Evolutionary conservation across 331 rosid genomes (phyloP).

Genomic region (Arachis monticola): DNA sequence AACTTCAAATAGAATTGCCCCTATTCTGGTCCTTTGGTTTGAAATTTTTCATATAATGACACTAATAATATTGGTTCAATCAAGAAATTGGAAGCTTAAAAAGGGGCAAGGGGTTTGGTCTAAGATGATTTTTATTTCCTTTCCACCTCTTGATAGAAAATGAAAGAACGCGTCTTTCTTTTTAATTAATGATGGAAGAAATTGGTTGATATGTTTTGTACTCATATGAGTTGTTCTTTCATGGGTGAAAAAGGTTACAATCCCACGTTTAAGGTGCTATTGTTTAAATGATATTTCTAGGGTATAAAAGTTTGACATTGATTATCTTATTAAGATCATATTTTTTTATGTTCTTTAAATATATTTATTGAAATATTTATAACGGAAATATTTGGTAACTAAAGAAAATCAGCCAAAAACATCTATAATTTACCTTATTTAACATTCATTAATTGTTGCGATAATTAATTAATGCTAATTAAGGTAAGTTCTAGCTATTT

Average conservation of each 20-base stretch:
- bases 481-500: too few relatives aligned
- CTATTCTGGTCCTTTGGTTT: conserved; percentile 3
- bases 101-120: conserved; percentile 9
- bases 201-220: neutral
- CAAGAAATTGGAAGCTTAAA: neutral
- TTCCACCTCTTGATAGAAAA: neutral
- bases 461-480: too few relatives aligned
- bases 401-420: too few relatives aligned
- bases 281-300: neutral
- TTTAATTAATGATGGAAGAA: conserved; percentile 23
- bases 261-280: conserved; percentile 2
- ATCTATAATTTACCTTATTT: too few relatives aligned
- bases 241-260: neutral
- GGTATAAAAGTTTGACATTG: too few relatives aligned
- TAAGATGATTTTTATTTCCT: neutral
- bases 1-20: conserved; percentile 13
- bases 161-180: neutral
- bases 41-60: conserved; percentile 30
- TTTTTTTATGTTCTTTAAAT: too few relatives aligned
- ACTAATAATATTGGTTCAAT: neutral
- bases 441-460: too few relatives aligned
- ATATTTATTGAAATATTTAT: too few relatives aligned
- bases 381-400: too few relatives aligned
- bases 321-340: too few relatives aligned
- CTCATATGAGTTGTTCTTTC: neutral